Percentiles rank a stretch among this genome's conserved stretches.
phyloP scores from a whole-genome alignment of 2,329 filamentous ascomycete species.

The Epichloe baconii region DNA sequence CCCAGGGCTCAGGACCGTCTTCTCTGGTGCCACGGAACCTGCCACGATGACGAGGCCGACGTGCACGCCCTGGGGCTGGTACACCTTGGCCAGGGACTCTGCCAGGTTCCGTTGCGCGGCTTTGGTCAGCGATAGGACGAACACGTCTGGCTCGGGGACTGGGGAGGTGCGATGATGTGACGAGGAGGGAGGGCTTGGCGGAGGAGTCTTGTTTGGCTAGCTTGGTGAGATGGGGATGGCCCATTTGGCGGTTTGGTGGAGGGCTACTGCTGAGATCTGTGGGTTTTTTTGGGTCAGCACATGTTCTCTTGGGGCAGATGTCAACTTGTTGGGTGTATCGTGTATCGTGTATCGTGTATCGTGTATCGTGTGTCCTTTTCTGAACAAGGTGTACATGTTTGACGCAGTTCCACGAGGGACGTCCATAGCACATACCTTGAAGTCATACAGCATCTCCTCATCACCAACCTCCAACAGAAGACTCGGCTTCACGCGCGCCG shows the following conservation, averaged over 20 bases:
- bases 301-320: too few species aligned
- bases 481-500: constrained; percentile 31
- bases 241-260: constrained; percentile 34
- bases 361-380: neutral
- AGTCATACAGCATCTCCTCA: constrained; percentile 34
- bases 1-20: constrained; percentile 7
- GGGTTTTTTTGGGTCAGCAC: too few species aligned
- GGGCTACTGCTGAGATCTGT: constrained; percentile 31
- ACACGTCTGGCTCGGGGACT: constrained; percentile 30
- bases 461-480: constrained; percentile 27
- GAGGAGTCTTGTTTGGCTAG: constrained; percentile 16
- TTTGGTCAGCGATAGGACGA: constrained; percentile 37
- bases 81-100: constrained; percentile 28
- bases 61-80: constrained; percentile 27
- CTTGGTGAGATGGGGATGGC: constrained; percentile 28
- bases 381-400: too few species aligned
- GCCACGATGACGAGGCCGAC: constrained; percentile 32
- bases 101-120: constrained; percentile 37
- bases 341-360: too few species aligned
- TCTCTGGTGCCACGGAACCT: constrained; percentile 16
- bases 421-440: constrained; percentile 24
- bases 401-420: too few species aligned
- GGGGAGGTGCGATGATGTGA: constrained; percentile 35
- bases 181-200: constrained; percentile 31
- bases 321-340: too few species aligned